Conservation (phyloP, 2,329 filamentous ascomycete genomes). For the Alternaria hordeiaustralica region DNA sequence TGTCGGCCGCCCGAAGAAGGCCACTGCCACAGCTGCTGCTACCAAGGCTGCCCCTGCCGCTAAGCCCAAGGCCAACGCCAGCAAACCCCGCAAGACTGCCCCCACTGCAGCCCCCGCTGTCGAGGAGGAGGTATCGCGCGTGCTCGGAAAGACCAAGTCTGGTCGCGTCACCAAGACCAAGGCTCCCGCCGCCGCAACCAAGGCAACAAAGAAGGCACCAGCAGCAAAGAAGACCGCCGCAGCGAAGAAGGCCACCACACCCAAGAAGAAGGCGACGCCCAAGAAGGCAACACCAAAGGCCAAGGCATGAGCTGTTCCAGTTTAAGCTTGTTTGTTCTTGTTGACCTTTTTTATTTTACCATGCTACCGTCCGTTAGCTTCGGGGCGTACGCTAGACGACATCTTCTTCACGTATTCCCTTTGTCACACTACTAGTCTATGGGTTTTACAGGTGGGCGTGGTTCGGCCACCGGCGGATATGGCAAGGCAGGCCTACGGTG, state of each 20-base stretch:
- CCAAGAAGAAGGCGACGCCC: constrained; percentile 57
- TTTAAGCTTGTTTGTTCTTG: constrained; percentile 27
- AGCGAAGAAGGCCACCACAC: constrained; percentile 52
- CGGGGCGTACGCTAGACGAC: constrained; percentile 13
- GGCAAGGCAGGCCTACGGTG: constrained; percentile 13
- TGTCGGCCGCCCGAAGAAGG: constrained; percentile 28
- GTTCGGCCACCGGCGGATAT: constrained; percentile 4
- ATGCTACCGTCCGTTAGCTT: constrained; percentile 12
- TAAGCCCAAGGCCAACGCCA: constrained; percentile 55
- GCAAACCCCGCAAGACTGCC: constrained; percentile 56
- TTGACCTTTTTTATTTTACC: constrained; percentile 35
- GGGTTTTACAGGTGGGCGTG: constrained; percentile 13
- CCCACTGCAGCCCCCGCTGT: constrained; percentile 66
- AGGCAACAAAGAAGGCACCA: constrained; percentile 45
- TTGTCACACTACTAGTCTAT: constrained; percentile 26
- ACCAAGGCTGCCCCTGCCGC: constrained; percentile 37
- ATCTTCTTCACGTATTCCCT: constrained; percentile 15
- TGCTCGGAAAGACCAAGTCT: constrained; percentile 82
- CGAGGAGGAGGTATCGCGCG: constrained; percentile 69
- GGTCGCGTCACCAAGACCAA: constrained; percentile 80
- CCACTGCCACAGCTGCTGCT: constrained; percentile 27
- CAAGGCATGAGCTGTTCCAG: constrained; percentile 34
- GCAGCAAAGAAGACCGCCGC: constrained; percentile 47
- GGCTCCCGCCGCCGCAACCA: constrained; percentile 47
- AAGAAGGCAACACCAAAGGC: constrained; percentile 55